Base-by-base conservation (phyloP, 2,329 filamentous ascomycete genomes). In the Eutypa lata region DNA sequence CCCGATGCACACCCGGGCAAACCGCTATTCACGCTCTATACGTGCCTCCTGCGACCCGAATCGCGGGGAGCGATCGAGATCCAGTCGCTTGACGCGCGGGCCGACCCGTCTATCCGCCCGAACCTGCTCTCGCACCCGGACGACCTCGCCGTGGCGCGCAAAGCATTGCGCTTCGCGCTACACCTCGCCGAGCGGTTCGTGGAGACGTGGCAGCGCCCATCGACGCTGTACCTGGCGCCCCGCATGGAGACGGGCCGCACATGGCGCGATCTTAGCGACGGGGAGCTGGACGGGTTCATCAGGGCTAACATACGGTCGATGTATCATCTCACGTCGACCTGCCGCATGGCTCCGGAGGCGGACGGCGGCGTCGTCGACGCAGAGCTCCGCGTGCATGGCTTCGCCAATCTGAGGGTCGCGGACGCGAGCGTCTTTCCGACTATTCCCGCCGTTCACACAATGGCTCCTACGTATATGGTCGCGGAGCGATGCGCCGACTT, bases 391-490 rank as follows among this genome's bases (percentile, higher is more conserved):
- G 74, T 76, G 0, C 73, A 74, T 54, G 74, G 74, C 3, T 71
- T 69, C 19, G 57, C 58, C 18, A 74, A 75, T 50, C 58, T 77
- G 18, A 65, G 74, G 14, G 63, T 76, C 26, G 73, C 74, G 3
- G 74, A 77, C 52, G 68, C 72, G 2, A 71, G 71, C 28, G 66
- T 76, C 26, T 71, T 76, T 28, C 74, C 74, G 2, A 58, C 73
- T 71, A 76, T 63, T 67, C 73, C 21, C 69, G 75, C 58, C 72
- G 71, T 51, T n/a, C 68, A 76, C 3, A 76, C 76, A 24, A 75
- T 78, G 60, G 76, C 75, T 48, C 68, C 71, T 2, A 74, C 77
- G 2, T 79, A 78, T 54, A 75, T 75, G 72, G 63, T 77, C 49
- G 76, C 66, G 18, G 78, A 79, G 61, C 31, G 54, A 22, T 60